Base-by-base conservation (phyloP, 1,284 basidiomycete species). In the Lignosus rhinocerotis region DNA sequence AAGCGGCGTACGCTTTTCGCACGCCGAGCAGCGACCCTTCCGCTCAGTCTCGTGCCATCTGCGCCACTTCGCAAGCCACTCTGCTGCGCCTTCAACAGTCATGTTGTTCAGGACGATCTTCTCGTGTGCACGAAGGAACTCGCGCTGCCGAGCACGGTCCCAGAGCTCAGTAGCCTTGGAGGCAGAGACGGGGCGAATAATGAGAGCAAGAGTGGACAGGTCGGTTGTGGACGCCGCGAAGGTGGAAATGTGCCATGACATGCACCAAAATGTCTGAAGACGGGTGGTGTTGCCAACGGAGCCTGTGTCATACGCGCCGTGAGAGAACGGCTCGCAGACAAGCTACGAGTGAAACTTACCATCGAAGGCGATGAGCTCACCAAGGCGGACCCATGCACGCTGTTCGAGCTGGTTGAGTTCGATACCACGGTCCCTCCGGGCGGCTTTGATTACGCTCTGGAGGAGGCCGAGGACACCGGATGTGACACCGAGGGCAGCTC, bases 161-260 rank as follows among this genome's bases (percentile, higher is more conserved):
- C 74, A 74, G 25, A 76, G 67, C 51, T 65, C 63, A 17, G 61
- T 52, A 2, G 76, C 72, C 25, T 78, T 76, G 3, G 83, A 66
- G 25, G 63, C 65, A 66, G 75, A 75, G 62, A 80, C 51, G 64
- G 75, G 69, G 50, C 76, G 76, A 30, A 84, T 71, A 49, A 85
- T 76, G 25, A 90, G 73, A 0, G 87, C 81, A 16, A 86, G 76
- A 0, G 86, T 86, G 6, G 78, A 76, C n/a, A 85, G 71, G 47
- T 87, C 81, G 4, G 75, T 75, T 2, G 81, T 73, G 1, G 77
- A 74, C 0, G 72, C 73, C 31, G 67, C 69, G 59, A 72, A 73
- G 55, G 72, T 71, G 25, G 72, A 78, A 60, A 79, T 71, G 55
- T 77, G 75, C 54, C 76, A 72, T 4, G 77, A 75, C 69, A 81